Evolutionary conservation across 1,139 yeast species (phyloP).

Genomic region (Saccharomyces hybrid): DNA sequence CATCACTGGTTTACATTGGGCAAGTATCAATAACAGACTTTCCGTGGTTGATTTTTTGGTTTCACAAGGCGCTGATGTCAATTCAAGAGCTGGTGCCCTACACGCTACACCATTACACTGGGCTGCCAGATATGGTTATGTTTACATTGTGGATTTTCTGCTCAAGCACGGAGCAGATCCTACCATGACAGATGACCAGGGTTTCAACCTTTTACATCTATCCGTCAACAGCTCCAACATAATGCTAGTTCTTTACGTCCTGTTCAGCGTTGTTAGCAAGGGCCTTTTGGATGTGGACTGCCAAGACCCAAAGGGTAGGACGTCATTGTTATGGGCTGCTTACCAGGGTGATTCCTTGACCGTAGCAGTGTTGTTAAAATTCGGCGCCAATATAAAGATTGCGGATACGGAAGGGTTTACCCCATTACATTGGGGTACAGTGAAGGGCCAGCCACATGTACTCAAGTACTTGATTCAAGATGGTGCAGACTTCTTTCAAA

Average conservation of each 20-base stretch:
- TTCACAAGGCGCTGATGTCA: slow-evolving; percentile 61
- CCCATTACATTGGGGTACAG: slow-evolving; percentile 89
- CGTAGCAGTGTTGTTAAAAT: slow-evolving; percentile 62
- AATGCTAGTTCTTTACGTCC: slow-evolving; percentile 68
- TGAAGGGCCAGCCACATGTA: slow-evolving; percentile 65
- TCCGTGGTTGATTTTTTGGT: slow-evolving; percentile 57
- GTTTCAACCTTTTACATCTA: slow-evolving; percentile 76
- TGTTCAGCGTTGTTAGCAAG: slow-evolving; percentile 40
- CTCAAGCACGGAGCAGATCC: slow-evolving; percentile 69
- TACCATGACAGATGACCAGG: slow-evolving; percentile 60
- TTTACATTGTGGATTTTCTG: slow-evolving; percentile 71
- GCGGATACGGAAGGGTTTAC: slow-evolving; percentile 70
- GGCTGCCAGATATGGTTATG: slow-evolving; percentile 91
- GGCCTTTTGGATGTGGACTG: slow-evolving; percentile 50
- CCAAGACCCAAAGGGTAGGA: slow-evolving; percentile 63
- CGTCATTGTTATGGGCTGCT: slow-evolving; percentile 93
- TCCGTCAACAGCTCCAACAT: slow-evolving; percentile 89
- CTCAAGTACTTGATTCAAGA: slow-evolving; percentile 57
- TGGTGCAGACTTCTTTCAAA: slow-evolving; percentile 63
- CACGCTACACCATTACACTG: slow-evolving; percentile 90
- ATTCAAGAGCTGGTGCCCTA: slow-evolving; percentile 63
- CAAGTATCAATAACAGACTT: slow-evolving; percentile 78
- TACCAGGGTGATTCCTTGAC: slow-evolving; percentile 87
- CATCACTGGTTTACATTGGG: slow-evolving; percentile 89
- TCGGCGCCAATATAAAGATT: slow-evolving; percentile 65